A percentile compares a stretch with the other conserved stretches of the same genome.
These are phyloP conservation scores for Aphanomyces cochlioides DNA, from an alignment of 352 stramenopile genomes.

Conservation along the genomic window DNA sequence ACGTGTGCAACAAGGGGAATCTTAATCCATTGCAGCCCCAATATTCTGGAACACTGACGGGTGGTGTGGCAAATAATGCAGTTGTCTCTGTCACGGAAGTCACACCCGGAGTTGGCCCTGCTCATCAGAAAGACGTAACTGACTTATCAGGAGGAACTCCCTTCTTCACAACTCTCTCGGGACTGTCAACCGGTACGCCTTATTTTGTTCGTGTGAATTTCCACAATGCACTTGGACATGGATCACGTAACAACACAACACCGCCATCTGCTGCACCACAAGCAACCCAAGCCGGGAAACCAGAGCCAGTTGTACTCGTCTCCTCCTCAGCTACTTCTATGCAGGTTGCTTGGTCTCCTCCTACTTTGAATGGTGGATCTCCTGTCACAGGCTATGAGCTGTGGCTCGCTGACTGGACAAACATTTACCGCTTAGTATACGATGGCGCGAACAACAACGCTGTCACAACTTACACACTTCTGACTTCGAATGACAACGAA, in stretches of 20 bases:
- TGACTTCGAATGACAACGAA: constrained; percentile 72
- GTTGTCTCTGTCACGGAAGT: constrained; percentile 54
- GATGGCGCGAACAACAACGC: constrained; percentile 83
- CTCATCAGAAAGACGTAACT: constrained; percentile 49
- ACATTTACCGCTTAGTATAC: constrained; percentile 88
- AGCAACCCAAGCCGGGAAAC: constrained; percentile 84
- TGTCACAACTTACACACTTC: constrained; percentile 69
- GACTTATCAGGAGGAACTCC: constrained; percentile 75
- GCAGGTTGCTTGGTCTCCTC: constrained; percentile 85
- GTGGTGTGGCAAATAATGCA: constrained; percentile 39
- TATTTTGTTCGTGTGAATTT: constrained; percentile 92
- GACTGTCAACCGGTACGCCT: constrained; percentile 74
- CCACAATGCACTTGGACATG: constrained; percentile 85
- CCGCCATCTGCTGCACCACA: constrained; percentile 81
- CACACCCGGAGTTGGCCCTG: constrained; percentile 48
- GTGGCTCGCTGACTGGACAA: constrained; percentile 94
- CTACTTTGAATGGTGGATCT: constrained; percentile 88
- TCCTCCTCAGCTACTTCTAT: constrained; percentile 88
- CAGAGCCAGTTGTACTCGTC: constrained; percentile 81
- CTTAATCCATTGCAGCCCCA: constrained; percentile 54
- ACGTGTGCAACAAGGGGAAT: constrained; percentile 90
- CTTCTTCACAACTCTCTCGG: constrained; percentile 57
- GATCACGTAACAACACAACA: constrained; percentile 54
- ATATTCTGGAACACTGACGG: constrained; percentile 42
- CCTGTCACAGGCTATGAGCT: constrained; percentile 93